Conservation (phyloP, 768 basidiomycete genomes). For the Dendrothele bispora region DNA sequence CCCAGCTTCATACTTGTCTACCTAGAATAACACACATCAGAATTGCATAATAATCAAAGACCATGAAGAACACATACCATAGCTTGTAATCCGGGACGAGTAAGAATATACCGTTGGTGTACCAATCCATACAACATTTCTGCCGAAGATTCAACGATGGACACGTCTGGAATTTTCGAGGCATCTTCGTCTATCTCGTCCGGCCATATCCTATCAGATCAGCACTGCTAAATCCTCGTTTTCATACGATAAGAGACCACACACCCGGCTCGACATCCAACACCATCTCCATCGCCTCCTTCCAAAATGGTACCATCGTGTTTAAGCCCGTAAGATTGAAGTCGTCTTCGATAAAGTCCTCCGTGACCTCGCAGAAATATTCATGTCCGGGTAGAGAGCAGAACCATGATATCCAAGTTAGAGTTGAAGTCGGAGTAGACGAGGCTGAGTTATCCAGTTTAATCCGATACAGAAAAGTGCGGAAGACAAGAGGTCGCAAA, state of each 20-base stretch:
- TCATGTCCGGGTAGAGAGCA: conserved; percentile 94
- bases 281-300: conserved; percentile 99
- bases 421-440: conserved; percentile 85
- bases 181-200: conserved; percentile 97
- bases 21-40: conserved; percentile 45
- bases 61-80: conserved; percentile 62
- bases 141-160: conserved; percentile 96
- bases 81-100: conserved; percentile 87
- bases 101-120: conserved; percentile 96
- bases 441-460: conserved; percentile 55
- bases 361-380: conserved; percentile 97
- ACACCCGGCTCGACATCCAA: conserved; percentile 97
- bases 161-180: conserved; percentile 95
- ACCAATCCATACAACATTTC: conserved; percentile 97
- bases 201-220: too few relatives aligned
- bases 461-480: conserved; percentile 10
- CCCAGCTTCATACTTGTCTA: conserved; percentile 92
- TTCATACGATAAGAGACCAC: conserved; percentile 23
- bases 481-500: conserved; percentile 9
- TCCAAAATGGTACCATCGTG: conserved; percentile 98
- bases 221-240: conserved; percentile 17
- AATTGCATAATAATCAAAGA: conserved; percentile 5
- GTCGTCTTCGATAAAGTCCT: conserved; percentile 99
- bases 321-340: conserved; percentile 98
- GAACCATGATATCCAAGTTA: conserved; percentile 97